phyloP scores from a whole-genome alignment of 768 basidiomycete species.

The Phallus indusiatus region DNA sequence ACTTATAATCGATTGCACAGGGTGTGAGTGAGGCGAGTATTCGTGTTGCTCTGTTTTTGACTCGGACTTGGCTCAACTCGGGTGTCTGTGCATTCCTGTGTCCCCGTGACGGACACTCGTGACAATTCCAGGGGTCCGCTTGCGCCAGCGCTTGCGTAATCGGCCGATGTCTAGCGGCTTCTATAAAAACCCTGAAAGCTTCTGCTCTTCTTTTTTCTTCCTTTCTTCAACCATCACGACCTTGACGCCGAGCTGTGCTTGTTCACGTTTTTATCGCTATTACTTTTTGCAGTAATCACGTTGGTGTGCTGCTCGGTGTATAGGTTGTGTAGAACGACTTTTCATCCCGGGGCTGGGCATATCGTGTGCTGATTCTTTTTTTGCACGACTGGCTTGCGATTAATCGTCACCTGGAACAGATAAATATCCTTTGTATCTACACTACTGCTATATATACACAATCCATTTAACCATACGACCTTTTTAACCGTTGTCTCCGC shows the following conservation, averaged over 20 bases:
- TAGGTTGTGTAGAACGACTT: neutral
- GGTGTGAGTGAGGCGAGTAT: neutral
- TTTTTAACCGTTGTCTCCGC: neutral
- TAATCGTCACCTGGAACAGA: slow-evolving; percentile 5
- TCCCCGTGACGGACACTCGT: neutral
- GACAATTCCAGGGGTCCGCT: neutral
- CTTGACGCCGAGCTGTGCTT: neutral
- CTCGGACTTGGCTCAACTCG: too few species aligned
- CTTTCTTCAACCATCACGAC: slow-evolving; percentile 3
- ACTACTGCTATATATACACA: neutral
- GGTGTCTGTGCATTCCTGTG: too few species aligned
- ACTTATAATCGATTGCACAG: neutral
- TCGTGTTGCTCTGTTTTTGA: too few species aligned
- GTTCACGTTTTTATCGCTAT: neutral
- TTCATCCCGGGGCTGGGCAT: slow-evolving; percentile 4
- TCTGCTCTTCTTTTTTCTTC: neutral
- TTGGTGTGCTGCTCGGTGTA: slow-evolving; percentile 4
- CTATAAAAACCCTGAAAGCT: neutral
- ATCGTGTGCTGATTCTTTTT: slow-evolving; percentile 4
- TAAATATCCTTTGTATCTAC: neutral
- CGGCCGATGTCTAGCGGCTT: neutral
- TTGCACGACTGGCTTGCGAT: slow-evolving; percentile 1
- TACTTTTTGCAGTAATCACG: neutral
- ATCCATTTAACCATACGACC: neutral
- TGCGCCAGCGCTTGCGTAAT: neutral